phyloP scores from a whole-genome alignment of 257 asterid genomes.

The Penstemon eatonii region DNA sequence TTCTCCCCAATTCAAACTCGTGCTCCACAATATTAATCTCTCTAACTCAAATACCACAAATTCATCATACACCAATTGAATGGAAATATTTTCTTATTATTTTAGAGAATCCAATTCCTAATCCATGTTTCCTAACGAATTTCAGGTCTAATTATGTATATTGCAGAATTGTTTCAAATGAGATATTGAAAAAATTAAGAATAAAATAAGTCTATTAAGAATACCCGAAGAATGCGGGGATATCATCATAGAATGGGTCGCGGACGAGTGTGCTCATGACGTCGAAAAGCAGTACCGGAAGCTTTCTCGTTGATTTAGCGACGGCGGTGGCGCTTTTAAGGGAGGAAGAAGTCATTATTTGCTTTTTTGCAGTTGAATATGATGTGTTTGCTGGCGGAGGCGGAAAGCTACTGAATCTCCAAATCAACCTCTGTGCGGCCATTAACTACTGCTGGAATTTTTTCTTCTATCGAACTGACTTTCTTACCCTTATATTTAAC shows the following conservation, averaged over 20 bases:
- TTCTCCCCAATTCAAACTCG: conserved; percentile 7
- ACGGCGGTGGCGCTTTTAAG: conserved; percentile 16
- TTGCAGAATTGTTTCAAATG: too few species aligned
- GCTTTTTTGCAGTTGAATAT: background rate
- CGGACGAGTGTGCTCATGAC: conserved; percentile 87
- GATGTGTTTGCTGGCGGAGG: conserved; percentile 21
- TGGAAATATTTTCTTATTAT: too few species aligned
- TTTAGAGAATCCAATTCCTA: too few species aligned
- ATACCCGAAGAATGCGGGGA: conserved; percentile 88
- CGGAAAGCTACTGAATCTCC: conserved; percentile 34
- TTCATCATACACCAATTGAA: too few species aligned
- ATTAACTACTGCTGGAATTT: background rate
- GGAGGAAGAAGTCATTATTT: conserved; percentile 26
- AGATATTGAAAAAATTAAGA: background rate
- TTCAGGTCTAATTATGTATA: too few species aligned
- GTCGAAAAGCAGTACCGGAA: conserved; percentile 82
- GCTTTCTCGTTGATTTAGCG: conserved; percentile 37
- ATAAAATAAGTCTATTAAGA: background rate
- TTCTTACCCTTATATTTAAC: too few species aligned
- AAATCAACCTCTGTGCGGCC: conserved; percentile 32
- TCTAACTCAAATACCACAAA: too few species aligned
- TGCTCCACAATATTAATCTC: background rate
- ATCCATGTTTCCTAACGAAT: too few species aligned
- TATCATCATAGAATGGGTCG: conserved; percentile 82
- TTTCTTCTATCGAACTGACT: too few species aligned